A percentile compares a stretch with the other conserved stretches of the same genome.
Conservation (phyloP, 495 filamentous ascomycete genomes). For the Astrothelium subdiscretum region DNA sequence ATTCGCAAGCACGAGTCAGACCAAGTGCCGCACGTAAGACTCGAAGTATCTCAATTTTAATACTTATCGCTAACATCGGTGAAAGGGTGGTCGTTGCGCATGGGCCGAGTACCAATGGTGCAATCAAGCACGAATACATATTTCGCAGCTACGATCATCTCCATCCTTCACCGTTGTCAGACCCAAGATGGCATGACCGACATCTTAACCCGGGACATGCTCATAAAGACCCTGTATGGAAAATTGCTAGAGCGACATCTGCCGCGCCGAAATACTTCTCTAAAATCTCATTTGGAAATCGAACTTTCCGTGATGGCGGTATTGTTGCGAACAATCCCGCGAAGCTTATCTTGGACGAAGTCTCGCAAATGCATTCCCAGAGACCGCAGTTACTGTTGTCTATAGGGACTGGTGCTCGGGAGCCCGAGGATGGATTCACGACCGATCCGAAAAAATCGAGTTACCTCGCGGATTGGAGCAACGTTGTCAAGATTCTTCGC, state of each 20-base stretch:
- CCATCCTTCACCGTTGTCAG: not conserved
- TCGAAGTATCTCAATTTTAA: not conserved
- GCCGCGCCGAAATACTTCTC: conserved; percentile 10
- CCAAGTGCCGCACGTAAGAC: not conserved
- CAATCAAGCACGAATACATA: not conserved
- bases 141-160: conserved; percentile 8
- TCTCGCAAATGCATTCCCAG: conserved; percentile 7
- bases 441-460: not conserved
- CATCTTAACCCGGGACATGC: conserved; percentile 8
- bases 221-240: conserved; percentile 7
- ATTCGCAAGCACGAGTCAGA: not conserved
- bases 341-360: not conserved
- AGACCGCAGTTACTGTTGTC: conserved; percentile 2
- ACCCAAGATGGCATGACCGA: not conserved
- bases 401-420: conserved; percentile 3
- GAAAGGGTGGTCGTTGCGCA: conserved; percentile 1
- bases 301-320: conserved; percentile 1
- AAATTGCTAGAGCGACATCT: conserved; percentile 10
- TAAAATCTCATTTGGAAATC: conserved; percentile 1
- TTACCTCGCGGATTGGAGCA: conserved; percentile 1
- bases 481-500: not conserved
- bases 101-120: not conserved
- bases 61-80: not conserved
- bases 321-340: conserved; percentile 4
- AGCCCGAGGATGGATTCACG: not conserved